A percentile compares a stretch with the other conserved stretches of the same genome.
These are phyloP conservation scores for Aphanomyces cochlioides DNA, from an alignment of 352 stramenopile genomes.

Conservation along the genomic window DNA sequence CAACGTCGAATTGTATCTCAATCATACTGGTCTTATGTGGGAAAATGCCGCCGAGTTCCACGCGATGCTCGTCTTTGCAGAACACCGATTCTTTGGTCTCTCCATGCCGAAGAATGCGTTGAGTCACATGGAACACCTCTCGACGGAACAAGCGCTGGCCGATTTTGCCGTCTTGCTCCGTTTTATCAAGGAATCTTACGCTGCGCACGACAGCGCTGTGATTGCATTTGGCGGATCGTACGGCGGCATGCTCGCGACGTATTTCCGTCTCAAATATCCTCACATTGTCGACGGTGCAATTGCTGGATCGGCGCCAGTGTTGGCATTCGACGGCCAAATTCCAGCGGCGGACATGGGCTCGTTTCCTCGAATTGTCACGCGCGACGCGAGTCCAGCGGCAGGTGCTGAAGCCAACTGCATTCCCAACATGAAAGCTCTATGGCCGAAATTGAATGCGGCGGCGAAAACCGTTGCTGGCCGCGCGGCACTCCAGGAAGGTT, in stretches of 20 bases:
- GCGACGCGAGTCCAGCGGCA: conserved; percentile 60
- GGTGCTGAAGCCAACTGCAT: conserved; percentile 74
- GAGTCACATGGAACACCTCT: conserved; percentile 75
- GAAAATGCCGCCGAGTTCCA: conserved; percentile 87
- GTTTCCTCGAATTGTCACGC: conserved; percentile 77
- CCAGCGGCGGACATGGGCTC: conserved; percentile 52
- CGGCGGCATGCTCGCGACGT: conserved; percentile 93
- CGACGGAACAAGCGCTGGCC: conserved; percentile 89
- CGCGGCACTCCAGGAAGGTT: conserved; percentile 48
- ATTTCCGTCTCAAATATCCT: conserved; percentile 96
- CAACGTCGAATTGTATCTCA: conserved; percentile 92
- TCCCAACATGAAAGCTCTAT: conserved; percentile 75
- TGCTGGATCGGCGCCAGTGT: conserved; percentile 90
- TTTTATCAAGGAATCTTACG: conserved; percentile 69
- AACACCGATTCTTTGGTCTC: conserved; percentile 95
- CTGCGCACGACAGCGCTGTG: conserved; percentile 70
- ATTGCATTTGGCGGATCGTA: conserved; percentile 96
- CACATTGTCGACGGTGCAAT: conserved; percentile 89
- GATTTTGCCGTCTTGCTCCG: conserved; percentile 90
- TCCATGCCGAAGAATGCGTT: conserved; percentile 82
- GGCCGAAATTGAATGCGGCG: conserved; percentile 66
- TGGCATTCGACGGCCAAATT: conserved; percentile 75
- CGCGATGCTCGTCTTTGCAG: conserved; percentile 91
- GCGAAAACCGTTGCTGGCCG: conserved; percentile 57
- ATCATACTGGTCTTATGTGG: conserved; percentile 95